Evolutionary conservation across 2,329 filamentous ascomycete genomes (phyloP).

Genomic region (Albophoma yamanashiensis): DNA sequence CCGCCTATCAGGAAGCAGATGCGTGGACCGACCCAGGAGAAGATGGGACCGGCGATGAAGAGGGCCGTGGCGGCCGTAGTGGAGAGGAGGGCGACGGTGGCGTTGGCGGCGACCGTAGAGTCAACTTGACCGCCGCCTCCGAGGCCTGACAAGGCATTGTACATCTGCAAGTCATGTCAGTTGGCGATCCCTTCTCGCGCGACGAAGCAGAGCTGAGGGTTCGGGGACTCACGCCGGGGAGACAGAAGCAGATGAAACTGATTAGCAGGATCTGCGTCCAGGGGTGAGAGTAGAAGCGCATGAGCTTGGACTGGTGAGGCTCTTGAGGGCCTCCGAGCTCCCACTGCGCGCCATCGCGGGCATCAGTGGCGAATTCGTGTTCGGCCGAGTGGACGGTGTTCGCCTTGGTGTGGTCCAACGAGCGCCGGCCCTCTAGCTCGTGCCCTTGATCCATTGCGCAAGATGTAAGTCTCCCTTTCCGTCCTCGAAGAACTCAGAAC

Average conservation of each 20-base stretch:
- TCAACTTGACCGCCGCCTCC: slow-evolving; percentile 35
- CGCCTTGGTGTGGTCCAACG: neutral
- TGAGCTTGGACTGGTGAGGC: slow-evolving; percentile 7
- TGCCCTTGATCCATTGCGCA: neutral
- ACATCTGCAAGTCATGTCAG: slow-evolving; percentile 24
- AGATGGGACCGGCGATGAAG: slow-evolving; percentile 32
- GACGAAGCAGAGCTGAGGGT: neutral
- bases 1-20: slow-evolving; percentile 31
- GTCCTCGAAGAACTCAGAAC: neutral
- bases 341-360: neutral
- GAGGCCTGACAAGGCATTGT: slow-evolving; percentile 33
- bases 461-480: neutral
- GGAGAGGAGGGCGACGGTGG: slow-evolving; percentile 30
- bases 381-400: neutral
- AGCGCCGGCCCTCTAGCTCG: neutral
- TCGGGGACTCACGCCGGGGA: slow-evolving; percentile 26
- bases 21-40: slow-evolving; percentile 28
- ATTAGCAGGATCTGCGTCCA: slow-evolving; percentile 38
- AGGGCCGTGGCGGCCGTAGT: slow-evolving; percentile 30
- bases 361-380: neutral
- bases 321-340: neutral
- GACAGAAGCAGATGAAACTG: slow-evolving; percentile 37
- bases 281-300: slow-evolving; percentile 26
- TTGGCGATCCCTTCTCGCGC: neutral
- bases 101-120: slow-evolving; percentile 32